Conservation (phyloP, 306 rosid genomes). For the apple (Malus domestica) region DNA sequence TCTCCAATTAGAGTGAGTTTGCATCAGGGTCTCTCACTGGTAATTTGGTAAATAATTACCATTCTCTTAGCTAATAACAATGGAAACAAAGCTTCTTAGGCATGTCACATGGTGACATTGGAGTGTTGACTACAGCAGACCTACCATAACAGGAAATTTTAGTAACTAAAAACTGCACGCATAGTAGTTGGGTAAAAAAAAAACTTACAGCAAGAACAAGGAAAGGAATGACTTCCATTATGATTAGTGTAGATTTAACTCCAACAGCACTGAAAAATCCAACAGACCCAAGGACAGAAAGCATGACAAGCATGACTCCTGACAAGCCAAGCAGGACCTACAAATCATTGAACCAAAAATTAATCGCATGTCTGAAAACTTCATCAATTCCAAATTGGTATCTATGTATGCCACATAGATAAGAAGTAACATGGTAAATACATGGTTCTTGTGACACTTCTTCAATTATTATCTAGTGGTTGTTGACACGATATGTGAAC, state of each 20-base stretch:
- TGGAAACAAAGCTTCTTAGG: background rate
- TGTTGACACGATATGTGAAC: background rate
- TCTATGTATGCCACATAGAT: background rate
- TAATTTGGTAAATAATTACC: background rate
- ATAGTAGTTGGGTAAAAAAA: background rate
- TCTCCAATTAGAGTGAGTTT: background rate
- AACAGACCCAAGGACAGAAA: conserved; percentile 87
- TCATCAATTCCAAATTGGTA: background rate
- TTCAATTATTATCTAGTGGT: background rate
- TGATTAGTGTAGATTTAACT: conserved; percentile 87
- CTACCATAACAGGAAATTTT: background rate
- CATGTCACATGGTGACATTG: background rate
- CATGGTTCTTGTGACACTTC: background rate
- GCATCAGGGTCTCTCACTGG: background rate
- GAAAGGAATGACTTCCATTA: conserved; percentile 97
- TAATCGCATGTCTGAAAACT: conserved; percentile 6
- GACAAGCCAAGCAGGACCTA: conserved; percentile 92
- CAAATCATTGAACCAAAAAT: conserved; percentile 16
- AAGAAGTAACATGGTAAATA: background rate
- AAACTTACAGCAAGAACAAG: conserved; percentile 87
- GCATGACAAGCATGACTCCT: conserved; percentile 82
- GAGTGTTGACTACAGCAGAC: background rate
- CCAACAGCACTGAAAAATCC: conserved; percentile 95
- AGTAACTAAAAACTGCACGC: conserved; percentile 1
- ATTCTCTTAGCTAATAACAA: background rate